Conservation (phyloP, 2,329 filamentous ascomycete genomes). For the Calonectria pseudoreteaudii region DNA sequence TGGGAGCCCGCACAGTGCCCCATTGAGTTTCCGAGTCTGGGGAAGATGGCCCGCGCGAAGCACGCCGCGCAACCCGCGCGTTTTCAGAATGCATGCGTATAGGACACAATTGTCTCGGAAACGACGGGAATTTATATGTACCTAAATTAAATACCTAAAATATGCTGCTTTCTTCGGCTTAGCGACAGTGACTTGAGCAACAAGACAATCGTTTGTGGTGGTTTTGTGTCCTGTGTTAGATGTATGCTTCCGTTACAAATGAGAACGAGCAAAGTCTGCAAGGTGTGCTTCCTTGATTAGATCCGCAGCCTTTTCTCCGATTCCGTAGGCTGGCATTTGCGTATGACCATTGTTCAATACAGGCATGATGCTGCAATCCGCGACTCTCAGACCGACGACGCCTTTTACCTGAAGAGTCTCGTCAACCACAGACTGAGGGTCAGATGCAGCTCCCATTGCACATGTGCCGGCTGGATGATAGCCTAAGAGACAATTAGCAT, state of each 20-base stretch:
- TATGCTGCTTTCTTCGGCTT: no score
- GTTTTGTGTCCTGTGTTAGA: neutral
- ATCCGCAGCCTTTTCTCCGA: slow-evolving; percentile 63
- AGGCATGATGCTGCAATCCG: slow-evolving; percentile 65
- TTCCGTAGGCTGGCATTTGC: slow-evolving; percentile 69
- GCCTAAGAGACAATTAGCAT: neutral
- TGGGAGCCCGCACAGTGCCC: no score
- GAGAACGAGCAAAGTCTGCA: neutral
- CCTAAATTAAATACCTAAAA: neutral
- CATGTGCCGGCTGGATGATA: slow-evolving; percentile 45
- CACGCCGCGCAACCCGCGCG: neutral
- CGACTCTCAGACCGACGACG: slow-evolving; percentile 64
- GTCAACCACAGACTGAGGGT: slow-evolving; percentile 66
- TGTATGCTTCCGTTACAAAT: neutral
- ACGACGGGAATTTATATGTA: neutral
- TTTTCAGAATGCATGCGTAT: neutral
- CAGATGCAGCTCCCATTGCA: slow-evolving; percentile 50
- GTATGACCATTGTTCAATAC: slow-evolving; percentile 59
- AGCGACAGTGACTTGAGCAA: no score
- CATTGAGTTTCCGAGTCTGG: neutral
- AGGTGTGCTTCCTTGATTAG: slow-evolving; percentile 55
- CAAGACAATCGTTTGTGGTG: no score
- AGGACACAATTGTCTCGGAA: neutral
- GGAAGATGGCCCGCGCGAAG: neutral
- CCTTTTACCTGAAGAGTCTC: slow-evolving; percentile 64